Evolutionary conservation across 2,329 filamentous ascomycete species (phyloP), one percentile per base, ranked within the genome.

Genomic region (Rhinocladiella similis): DNA sequence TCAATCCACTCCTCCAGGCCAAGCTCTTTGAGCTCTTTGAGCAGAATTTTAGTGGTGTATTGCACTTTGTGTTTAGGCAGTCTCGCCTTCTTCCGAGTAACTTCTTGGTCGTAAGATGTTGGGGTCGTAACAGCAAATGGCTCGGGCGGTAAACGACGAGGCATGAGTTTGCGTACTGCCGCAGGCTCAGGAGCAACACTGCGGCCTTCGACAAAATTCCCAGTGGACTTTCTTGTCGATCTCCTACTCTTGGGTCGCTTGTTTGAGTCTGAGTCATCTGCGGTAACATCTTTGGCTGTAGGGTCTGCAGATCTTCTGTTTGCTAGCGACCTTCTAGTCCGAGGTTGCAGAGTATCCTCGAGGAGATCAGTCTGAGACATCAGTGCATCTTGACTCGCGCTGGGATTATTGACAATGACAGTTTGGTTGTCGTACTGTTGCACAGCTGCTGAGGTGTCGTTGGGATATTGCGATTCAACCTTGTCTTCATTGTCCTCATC

Each of bases 1-100:
- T 48, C 43, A 22, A 60, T 56, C 60, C 60, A 62, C 35, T 57
- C 54, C 39, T 60, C 57, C 19, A 62, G 49, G 6, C 60, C 60
- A 33, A 62, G 57, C 25, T 57, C 54, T 16, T 41, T 54, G 1
- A 62, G 43, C 41, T 62, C 60, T 18, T 47, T 42, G 36, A 53
- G 20, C 12, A 62, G 46, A 22, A 59, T 38, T 45, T 53, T 56
- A 4, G 48, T 47, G 7, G 50, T 54, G 5, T 50, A 56, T 27
- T 61, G 59, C 7, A 58, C 12, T 4, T 29, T 19, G 13, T 39
- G 35, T 27, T 52, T 56, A 6, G 35, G 35, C 19, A 50, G 29
- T 47, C 39, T 38, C 3, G 49, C 22, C 29, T 53, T 47, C 14
- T 55, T 53, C 6, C 43, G 20, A 6, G 38, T 35, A 25, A 54